A percentile compares a stretch with the other conserved stretches of the same genome.
Conservation (phyloP, 495 filamentous ascomycete genomes). For the Penicillium macrosclerotiorum region DNA sequence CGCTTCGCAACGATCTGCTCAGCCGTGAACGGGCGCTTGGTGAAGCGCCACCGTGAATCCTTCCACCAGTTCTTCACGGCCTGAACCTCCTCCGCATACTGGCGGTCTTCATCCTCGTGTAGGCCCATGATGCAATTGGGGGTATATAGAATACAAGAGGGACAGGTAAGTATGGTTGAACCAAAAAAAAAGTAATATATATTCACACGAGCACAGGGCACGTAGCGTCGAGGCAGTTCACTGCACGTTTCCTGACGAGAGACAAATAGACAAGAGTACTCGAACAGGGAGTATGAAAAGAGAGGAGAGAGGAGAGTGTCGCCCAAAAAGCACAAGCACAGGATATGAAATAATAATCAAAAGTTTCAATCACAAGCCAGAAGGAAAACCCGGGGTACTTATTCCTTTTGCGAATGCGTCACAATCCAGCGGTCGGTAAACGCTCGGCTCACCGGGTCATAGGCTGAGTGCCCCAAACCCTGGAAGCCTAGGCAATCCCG, state of each 20-base stretch:
- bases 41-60: conserved; percentile 87
- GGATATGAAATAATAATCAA: conserved; percentile 23
- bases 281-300: conserved; percentile 6
- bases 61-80: conserved; percentile 93
- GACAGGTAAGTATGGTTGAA: not conserved
- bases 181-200: conserved; percentile 8
- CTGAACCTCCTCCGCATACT: conserved; percentile 76
- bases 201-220: conserved; percentile 2
- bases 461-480: conserved; percentile 15
- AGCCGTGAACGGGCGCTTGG: conserved; percentile 88
- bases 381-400: conserved; percentile 31
- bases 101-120: conserved; percentile 72
- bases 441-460: conserved; percentile 45
- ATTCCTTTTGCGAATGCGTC: conserved; percentile 36
- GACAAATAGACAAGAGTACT: conserved; percentile 10
- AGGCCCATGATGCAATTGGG: conserved; percentile 42
- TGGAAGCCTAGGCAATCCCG: conserved; percentile 19
- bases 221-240: not conserved
- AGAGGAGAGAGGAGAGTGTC: conserved; percentile 2
- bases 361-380: conserved; percentile 37
- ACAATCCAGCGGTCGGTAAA: conserved; percentile 40
- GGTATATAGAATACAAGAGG: conserved; percentile 4
- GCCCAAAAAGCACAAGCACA: conserved; percentile 1
- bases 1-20: conserved; percentile 97
- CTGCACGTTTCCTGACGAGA: not conserved